Percentiles rank a stretch among this genome's conserved stretches.
phyloP scores from a whole-genome alignment of 768 basidiomycete species.

The Agrocybe pediades region DNA sequence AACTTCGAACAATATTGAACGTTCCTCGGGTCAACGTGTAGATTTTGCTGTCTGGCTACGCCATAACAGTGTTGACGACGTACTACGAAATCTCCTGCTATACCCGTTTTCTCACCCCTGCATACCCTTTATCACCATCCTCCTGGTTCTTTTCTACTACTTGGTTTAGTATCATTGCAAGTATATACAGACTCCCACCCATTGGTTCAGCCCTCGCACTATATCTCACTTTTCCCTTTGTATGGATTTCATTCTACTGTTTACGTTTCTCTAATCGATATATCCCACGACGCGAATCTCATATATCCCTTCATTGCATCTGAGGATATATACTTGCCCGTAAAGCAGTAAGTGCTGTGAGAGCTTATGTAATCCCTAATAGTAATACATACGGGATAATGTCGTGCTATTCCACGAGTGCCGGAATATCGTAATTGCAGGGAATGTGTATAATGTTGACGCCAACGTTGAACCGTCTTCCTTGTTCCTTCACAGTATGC shows the following conservation, averaged over 20 bases:
- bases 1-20: neutral
- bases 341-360: too few relatives aligned
- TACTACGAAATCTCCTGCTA: slow-evolving; percentile 16
- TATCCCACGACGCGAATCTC: neutral
- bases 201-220: slow-evolving; percentile 15
- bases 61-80: slow-evolving; percentile 7
- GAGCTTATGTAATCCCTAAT: slow-evolving; percentile 28
- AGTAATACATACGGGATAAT: slow-evolving; percentile 17
- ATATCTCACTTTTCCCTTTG: slow-evolving; percentile 13
- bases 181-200: slow-evolving; percentile 20
- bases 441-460: slow-evolving; percentile 2
- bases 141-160: slow-evolving; percentile 18
- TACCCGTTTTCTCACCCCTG: slow-evolving; percentile 22
- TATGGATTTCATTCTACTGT: slow-evolving; percentile 19
- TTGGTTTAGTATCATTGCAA: slow-evolving; percentile 43
- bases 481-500: slow-evolving; percentile 30
- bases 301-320: neutral
- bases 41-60: slow-evolving; percentile 2
- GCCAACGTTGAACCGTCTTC: slow-evolving; percentile 3
- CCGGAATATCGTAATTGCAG: neutral
- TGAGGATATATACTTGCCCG: too few relatives aligned
- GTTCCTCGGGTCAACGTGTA: neutral
- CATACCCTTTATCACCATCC: slow-evolving; percentile 33
- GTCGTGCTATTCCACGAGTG: slow-evolving; percentile 37
- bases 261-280: slow-evolving; percentile 4